Evolutionary conservation across 129 eudicot genomes (phyloP), one percentile per base, ranked within the genome.

Genomic region (Escallonia herrerae): DNA sequence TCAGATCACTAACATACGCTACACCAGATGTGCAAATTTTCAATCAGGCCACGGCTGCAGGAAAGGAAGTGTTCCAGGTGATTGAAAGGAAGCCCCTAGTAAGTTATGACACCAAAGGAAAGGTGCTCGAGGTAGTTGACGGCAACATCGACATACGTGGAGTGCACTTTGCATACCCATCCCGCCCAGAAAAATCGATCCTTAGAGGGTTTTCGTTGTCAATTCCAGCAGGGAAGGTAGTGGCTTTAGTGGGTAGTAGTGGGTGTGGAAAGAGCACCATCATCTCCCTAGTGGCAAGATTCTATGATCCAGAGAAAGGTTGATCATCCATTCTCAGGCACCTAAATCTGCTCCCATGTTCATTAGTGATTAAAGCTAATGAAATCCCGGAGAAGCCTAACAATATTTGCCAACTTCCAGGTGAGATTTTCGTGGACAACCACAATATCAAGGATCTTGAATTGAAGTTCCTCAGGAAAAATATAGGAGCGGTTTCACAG

Each of bases 191-290:
- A 43, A 81, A 68, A 45, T 6, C 41, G 59, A 79, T 89, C 45
- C 96, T 89, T 72, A 74, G 78, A 63, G 96, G 96, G 45, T 89
- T 89, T 58, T 89, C 96, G 5, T 69, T 89, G 70, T 74, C 85
- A 50, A 86, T 89, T 60, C 95, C 90, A n/a, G 85, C 90, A 44
- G 94, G 96, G 66, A 85, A 80, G 76, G 87, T 83, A 66, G 94
- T 85, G 47, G 95, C 90, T 15, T 81, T 89, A 63, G 96, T 86
- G 9, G 96, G 96, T 70, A 83, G 88, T 55, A 89, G 96, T 51
- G 96, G 96, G 57, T 89, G 94, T 52, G 95, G 96, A 48, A 89
- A 89, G 77, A 89, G 96, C 90, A 89, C 93, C 66, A 81, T 89
- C 67, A 80, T 85, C 78, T 89, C 96, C 64, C 81, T 89, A 2